A percentile compares a stretch with the other conserved stretches of the same genome.
Evolutionary conservation across 2,329 filamentous ascomycete species (phyloP).

Genomic region (Penicillium sp.): DNA sequence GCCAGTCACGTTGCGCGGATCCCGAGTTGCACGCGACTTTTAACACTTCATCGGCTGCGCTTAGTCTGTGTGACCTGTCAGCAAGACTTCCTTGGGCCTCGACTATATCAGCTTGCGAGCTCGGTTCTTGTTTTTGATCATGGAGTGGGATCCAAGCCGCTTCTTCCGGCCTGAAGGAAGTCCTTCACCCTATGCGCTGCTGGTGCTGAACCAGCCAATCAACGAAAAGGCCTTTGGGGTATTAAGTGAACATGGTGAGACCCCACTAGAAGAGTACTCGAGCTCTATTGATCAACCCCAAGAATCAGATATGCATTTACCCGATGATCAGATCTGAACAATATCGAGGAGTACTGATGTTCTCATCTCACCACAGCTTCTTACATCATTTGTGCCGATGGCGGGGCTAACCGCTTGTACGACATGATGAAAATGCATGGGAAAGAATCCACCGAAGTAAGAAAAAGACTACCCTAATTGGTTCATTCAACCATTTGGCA

Average conservation of each 20-base stretch:
- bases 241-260: slow-evolving; percentile 43
- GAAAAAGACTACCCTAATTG: neutral
- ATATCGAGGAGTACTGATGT: neutral
- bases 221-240: slow-evolving; percentile 46
- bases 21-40: slow-evolving; percentile 17
- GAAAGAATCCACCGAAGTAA: slow-evolving; percentile 40
- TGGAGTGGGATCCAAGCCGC: slow-evolving; percentile 48
- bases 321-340: neutral
- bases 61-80: neutral
- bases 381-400: slow-evolving; percentile 81
- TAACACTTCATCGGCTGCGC: slow-evolving; percentile 1
- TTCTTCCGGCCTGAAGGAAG: slow-evolving; percentile 41
- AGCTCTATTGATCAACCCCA: neutral
- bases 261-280: neutral
- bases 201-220: slow-evolving; percentile 67
- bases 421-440: slow-evolving; percentile 49
- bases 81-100: neutral
- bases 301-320: neutral
- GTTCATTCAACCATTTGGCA: neutral
- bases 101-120: neutral
- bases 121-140: slow-evolving; percentile 9
- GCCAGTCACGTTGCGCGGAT: slow-evolving; percentile 32
- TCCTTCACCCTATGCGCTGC: slow-evolving; percentile 49
- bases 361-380: slow-evolving; percentile 53
- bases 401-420: slow-evolving; percentile 79